phyloP scores from a whole-genome alignment of 192 early-diverging fungal species.

The Chytriomyces sp. region DNA sequence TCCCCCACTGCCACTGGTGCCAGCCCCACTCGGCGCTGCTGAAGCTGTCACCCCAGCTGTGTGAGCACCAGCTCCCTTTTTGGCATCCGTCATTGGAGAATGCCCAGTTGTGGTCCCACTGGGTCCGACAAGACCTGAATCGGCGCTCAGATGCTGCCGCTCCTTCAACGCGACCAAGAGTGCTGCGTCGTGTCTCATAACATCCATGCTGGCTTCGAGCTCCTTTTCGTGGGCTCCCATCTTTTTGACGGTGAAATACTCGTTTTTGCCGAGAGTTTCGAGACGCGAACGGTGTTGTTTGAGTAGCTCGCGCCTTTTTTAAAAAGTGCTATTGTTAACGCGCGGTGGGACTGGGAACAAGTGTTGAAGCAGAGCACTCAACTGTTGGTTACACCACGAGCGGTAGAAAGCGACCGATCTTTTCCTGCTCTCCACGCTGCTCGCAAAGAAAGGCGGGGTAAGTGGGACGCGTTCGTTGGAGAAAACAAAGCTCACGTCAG shows the following conservation, averaged over 20 bases:
- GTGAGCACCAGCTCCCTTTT: no score
- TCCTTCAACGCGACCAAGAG: not conserved
- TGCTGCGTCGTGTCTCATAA: not conserved
- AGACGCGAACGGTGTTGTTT: conserved; percentile 19
- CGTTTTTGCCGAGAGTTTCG: conserved; percentile 18
- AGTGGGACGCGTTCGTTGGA: not conserved
- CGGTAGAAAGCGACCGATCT: conserved; percentile 29
- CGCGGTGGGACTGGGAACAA: not conserved
- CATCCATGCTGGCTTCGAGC: conserved; percentile 1
- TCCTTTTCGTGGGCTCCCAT: conserved; percentile 27
- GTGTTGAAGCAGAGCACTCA: not conserved
- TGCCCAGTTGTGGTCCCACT: no score
- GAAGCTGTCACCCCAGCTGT: no score
- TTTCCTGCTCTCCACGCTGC: conserved; percentile 22
- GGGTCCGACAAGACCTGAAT: no score
- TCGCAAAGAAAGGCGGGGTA: not conserved
- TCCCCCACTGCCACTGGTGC: not conserved
- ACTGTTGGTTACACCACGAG: conserved; percentile 26
- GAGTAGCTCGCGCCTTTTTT: conserved; percentile 23
- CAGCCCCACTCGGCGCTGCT: not conserved
- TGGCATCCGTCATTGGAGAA: no score
- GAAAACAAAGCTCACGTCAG: conserved; percentile 3
- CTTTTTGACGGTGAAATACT: conserved; percentile 25
- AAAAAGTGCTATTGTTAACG: not conserved
- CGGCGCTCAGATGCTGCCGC: not conserved